These are phyloP conservation scores for Polyplosphaeria fusca DNA, from an alignment of 495 filamentous ascomycete species.

Conservation along the genomic window DNA sequence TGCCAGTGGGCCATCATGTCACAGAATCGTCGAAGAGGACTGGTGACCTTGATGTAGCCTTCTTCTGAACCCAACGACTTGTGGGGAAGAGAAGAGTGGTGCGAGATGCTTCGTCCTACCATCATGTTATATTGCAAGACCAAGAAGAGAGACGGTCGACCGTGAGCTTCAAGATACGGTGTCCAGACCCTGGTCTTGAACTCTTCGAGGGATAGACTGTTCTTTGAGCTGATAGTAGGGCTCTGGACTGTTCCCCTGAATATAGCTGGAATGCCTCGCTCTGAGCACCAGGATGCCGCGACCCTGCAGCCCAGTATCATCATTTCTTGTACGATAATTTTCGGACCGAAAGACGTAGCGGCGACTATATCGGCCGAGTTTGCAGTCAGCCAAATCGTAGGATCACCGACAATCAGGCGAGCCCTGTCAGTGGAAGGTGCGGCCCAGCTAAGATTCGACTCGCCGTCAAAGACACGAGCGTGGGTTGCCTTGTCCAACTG, in stretches of 20 bases:
- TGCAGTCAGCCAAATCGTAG: slow-evolving; percentile 47
- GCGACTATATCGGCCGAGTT: slow-evolving; percentile 39
- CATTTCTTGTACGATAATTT: slow-evolving; percentile 52
- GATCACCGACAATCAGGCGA: slow-evolving; percentile 50
- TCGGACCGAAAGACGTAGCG: slow-evolving; percentile 19
- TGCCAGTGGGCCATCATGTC: slow-evolving; percentile 92
- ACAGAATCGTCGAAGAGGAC: slow-evolving; percentile 75
- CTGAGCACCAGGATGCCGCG: slow-evolving; percentile 67
- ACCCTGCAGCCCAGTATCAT: slow-evolving; percentile 80
- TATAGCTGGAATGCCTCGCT: slow-evolving; percentile 72
- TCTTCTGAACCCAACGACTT: slow-evolving; percentile 65
- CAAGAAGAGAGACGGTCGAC: slow-evolving; percentile 31
- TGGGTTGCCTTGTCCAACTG: not conserved
- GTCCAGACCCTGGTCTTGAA: slow-evolving; percentile 39
- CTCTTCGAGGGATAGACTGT: not conserved
- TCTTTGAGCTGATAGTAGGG: slow-evolving; percentile 34
- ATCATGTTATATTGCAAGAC: slow-evolving; percentile 44
- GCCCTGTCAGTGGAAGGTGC: slow-evolving; percentile 31
- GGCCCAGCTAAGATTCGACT: slow-evolving; percentile 30
- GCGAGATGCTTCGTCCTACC: slow-evolving; percentile 51
- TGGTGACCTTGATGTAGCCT: slow-evolving; percentile 76
- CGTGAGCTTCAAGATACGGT: slow-evolving; percentile 36
- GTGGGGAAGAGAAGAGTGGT: slow-evolving; percentile 49
- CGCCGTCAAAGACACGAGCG: slow-evolving; percentile 14
- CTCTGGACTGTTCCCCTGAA: slow-evolving; percentile 68